A percentile compares a stretch with the other conserved stretches of the same genome.
Evolutionary conservation across 2,329 filamentous ascomycete genomes (phyloP).

Genomic region (Ceratocystis huliohia): DNA sequence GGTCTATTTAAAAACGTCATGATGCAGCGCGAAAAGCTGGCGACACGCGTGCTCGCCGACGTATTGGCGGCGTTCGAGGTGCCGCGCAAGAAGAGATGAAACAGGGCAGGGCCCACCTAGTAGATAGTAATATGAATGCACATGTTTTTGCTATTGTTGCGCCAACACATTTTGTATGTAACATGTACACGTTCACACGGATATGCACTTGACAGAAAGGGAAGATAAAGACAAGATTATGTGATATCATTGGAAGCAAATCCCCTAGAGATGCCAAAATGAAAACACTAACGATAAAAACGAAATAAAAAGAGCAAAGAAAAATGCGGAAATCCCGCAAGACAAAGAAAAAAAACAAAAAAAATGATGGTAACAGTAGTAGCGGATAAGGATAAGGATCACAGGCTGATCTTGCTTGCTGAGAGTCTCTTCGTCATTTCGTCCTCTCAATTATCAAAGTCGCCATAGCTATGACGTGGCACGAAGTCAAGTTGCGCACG

Average conservation of each 20-base stretch:
- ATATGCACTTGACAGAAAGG: no score
- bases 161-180: no score
- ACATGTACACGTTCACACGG: no score
- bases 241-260: no score
- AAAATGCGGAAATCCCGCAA: background rate
- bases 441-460: background rate
- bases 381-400: no score
- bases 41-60: slow-evolving; percentile 39
- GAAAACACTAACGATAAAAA: no score
- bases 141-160: no score
- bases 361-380: background rate
- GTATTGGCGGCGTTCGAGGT: slow-evolving; percentile 39
- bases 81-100: slow-evolving; percentile 36
- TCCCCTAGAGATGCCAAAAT: no score
- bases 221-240: no score
- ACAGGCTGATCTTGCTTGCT: no score
- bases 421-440: background rate
- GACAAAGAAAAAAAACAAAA: background rate
- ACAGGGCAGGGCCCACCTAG: background rate
- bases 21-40: slow-evolving; percentile 45
- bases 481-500: background rate
- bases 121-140: no score
- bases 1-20: slow-evolving; percentile 50
- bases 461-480: background rate
- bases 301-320: no score